Evolutionary conservation across 345 rosid species (phyloP), one percentile per base, ranked within the genome.

Genomic region (Nasturtium officinale): DNA sequence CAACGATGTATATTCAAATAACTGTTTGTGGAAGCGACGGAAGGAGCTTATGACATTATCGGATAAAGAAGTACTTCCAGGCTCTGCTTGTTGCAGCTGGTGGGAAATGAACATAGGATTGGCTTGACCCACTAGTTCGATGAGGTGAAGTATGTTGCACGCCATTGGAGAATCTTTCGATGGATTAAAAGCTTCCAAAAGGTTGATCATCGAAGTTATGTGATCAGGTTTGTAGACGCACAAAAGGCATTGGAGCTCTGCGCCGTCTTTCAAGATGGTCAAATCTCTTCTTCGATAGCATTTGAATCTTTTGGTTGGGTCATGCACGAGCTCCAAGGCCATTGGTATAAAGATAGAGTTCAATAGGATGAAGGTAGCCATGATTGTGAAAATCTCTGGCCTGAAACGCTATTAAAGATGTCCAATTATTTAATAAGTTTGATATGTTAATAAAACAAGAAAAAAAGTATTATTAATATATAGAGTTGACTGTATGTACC

Each of bases 21-120:
- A 46, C 0, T 62, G 0, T 47, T 43, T 17, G 18, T 61, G 61
- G 46, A 74, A 73, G 9, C 40, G 17, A 28, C 77, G 65, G 71
- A 64, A 82, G 26, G 77, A 78, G 29, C 18, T 48, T 67, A 88
- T 51, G 66, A 85, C 79, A 53, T 80, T 83, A 18, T 80, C 78
- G 0, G 85, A 85, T 33, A 76, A 71, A 17, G 85, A 81, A 30
- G 23, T 25, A 17, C 30, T 25, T 15, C 69, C 72, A 3, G 25
- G 25, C 33, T 65, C 67, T 28, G 60, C 76, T 5, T 71, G 35
- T 43, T 81, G 81, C 64, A 71, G 54, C 62, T 80, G 73, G 72
- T 88, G 93, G 47, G 84, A 68, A 21, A 86, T 77, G 69, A 86
- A 79, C 66, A 82, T 48, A 1, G 96, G 91, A 42, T 60, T 64